Evolutionary conservation across 139 green algal genomes (phyloP), one percentile per base, ranked within the genome.

Genomic region (Coccomyxa sp.): DNA sequence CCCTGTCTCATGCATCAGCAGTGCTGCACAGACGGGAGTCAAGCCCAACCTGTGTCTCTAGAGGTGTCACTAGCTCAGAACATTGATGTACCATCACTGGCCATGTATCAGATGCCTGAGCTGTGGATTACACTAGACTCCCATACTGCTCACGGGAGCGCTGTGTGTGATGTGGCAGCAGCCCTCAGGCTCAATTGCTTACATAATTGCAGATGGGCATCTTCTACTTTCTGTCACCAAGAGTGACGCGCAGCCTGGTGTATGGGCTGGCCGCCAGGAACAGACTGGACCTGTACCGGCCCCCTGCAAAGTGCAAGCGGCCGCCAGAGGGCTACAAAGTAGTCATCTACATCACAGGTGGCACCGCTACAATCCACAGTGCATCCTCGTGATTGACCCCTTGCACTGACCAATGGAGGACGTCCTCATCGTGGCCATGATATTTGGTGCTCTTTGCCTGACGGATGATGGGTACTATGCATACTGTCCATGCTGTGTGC

Each of bases 301-400:
- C 94, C 0, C 82, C 70, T 54, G 50, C 78, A 58, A 36, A 81
- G 31, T 82, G 76, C 77, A 38, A 70, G 10, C n/a, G 40, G 3
- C 33, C 79, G 73, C 24, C 40, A 8, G 77, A 77, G 6, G 37
- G 40, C 12, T 81, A 70, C 37, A 93, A 92, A 6, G 91, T 96
- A 0, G 90, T 96, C 44, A 95, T 98, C 71, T 98, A 95, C 64
- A 80, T 98, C 34, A 98, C 94, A 58, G 92, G 91, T 91, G n/a
- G n/a, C n/a, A n/a, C n/a, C n/a, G n/a, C n/a, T n/a, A n/a, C n/a
- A n/a, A n/a, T n/a, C n/a, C n/a, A n/a, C n/a, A n/a, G n/a, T n/a
- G n/a, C n/a, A n/a, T n/a, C n/a, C n/a, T n/a, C n/a, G n/a, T n/a
- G n/a, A n/a, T n/a, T n/a, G n/a, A n/a, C n/a, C n/a, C n/a, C n/a